These are phyloP conservation scores for Rhynchosporium agropyri DNA, from an alignment of 2,329 filamentous ascomycete species.

Conservation along the genomic window DNA sequence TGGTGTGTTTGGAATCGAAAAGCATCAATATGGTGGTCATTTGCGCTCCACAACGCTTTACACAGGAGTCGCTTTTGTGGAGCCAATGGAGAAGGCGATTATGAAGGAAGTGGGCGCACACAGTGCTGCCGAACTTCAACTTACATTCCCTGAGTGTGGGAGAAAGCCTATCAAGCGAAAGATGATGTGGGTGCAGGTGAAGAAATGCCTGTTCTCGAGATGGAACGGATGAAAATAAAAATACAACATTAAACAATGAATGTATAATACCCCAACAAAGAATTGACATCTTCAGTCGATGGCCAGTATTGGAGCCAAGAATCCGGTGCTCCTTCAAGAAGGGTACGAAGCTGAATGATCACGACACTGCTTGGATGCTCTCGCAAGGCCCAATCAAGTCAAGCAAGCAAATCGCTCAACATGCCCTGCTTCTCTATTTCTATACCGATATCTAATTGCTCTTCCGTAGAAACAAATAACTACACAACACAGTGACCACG, in stretches of 20 bases:
- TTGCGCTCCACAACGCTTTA: too few relatives aligned
- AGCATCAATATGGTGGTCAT: conserved; percentile 8
- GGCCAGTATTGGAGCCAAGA: too few relatives aligned
- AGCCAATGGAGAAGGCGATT: too few relatives aligned
- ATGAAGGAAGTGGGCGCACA: too few relatives aligned
- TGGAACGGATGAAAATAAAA: neutral
- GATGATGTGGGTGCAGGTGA: neutral
- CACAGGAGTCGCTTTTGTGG: too few relatives aligned
- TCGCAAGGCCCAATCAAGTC: neutral
- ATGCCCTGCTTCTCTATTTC: neutral
- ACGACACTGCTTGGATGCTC: too few relatives aligned
- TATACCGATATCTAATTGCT: conserved; percentile 5
- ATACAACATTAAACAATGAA: neutral
- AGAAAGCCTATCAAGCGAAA: neutral
- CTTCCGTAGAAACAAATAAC: neutral
- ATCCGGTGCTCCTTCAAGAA: too few relatives aligned
- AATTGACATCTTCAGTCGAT: neutral
- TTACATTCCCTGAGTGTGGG: neutral
- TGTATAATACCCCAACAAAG: conserved; percentile 5
- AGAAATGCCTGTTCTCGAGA: neutral
- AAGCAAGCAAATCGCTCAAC: conserved; percentile 1
- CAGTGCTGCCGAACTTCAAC: too few relatives aligned
- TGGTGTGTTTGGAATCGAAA: conserved; percentile 10
- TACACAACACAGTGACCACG: neutral
- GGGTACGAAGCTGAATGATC: too few relatives aligned